phyloP scores from a whole-genome alignment of 2,329 filamentous ascomycete genomes.

The Calonectria multiphialidica region DNA sequence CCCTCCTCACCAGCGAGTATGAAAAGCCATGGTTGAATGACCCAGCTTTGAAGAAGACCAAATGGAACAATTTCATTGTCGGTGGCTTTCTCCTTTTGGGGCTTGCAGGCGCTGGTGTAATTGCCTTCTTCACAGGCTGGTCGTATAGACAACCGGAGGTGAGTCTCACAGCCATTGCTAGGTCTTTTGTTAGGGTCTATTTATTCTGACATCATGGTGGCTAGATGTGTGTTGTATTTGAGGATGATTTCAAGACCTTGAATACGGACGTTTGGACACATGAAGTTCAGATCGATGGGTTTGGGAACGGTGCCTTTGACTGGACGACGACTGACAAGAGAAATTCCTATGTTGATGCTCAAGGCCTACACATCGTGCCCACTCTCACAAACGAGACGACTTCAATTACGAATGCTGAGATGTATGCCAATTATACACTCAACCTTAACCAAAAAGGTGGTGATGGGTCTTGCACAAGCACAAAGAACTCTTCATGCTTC shows the following conservation, averaged over 20 bases:
- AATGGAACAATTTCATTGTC: slow-evolving; percentile 52
- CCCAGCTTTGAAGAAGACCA: slow-evolving; percentile 47
- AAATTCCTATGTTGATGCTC: slow-evolving; percentile 61
- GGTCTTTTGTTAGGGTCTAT: background rate
- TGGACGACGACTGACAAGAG: slow-evolving; percentile 62
- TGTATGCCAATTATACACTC: slow-evolving; percentile 55
- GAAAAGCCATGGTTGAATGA: slow-evolving; percentile 55
- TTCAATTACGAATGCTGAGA: slow-evolving; percentile 51
- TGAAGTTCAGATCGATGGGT: slow-evolving; percentile 58
- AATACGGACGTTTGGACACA: slow-evolving; percentile 61
- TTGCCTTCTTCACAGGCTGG: slow-evolving; percentile 47
- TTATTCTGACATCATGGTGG: background rate
- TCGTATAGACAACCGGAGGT: slow-evolving; percentile 41
- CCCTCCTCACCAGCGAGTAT: slow-evolving; percentile 37
- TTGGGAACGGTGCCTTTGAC: slow-evolving; percentile 64
- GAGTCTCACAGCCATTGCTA: background rate
- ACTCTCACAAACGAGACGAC: slow-evolving; percentile 60
- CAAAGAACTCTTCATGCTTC: slow-evolving; percentile 49
- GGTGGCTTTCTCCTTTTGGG: slow-evolving; percentile 48
- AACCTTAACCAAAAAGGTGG: slow-evolving; percentile 53
- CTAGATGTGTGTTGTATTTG: slow-evolving; percentile 63
- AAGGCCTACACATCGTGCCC: slow-evolving; percentile 67
- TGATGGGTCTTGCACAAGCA: slow-evolving; percentile 55
- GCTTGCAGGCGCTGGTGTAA: slow-evolving; percentile 47
- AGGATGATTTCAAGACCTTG: slow-evolving; percentile 61